Evolutionary conservation across 2,329 filamentous ascomycete genomes (phyloP), one percentile per base, ranked within the genome.

Genomic region (Myriangium duriaei): DNA sequence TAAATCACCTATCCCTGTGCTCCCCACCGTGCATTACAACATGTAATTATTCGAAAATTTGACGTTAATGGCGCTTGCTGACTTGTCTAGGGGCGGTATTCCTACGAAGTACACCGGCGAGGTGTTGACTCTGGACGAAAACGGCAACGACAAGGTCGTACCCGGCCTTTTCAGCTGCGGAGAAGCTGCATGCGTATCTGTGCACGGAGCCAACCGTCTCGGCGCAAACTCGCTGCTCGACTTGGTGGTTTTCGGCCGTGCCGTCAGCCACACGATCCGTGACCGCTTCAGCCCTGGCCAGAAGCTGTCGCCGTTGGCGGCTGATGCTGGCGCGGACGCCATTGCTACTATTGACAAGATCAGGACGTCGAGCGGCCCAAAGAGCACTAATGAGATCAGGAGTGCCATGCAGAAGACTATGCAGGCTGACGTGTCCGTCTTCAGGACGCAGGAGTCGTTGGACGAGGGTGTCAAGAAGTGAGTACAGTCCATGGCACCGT

Each of bases 181-280:
- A 70, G 88, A 96, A 70, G 87, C 91, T 50, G 88, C 88, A 52
- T 96, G 86, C 61, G 88, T 96, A 53, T 96, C 88, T 37, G 88
- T 98, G 51, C 91, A 96, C 70, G 91, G 91, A 58, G 91, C 91
- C 53, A 98, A 96, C 72, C 84, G 91, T 62, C 77, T 98, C 42
- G 88, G 88, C 57, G 88, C 91, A 70, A 96, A 96, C 75, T 98
- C 88, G 34, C 82, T 98, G 16, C 80, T 98, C 49, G 91, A 96
- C 70, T 71, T 96, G 52, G 83, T 98, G 52, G 91, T 96, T 53
- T 98, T 98, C 59, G 91, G 91, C 47, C 87, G 91, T 67, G 91
- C 91, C 49, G 91, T 96, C 46, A 91, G 86, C 41, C 88, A 96
- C 74, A 93, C 84, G 45, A 92, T 96, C 65, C 84, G 86, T 48